These are phyloP conservation scores for Mortierella sp. DNA, from an alignment of 371 early-diverging fungal genomes.

Conservation along the genomic window DNA sequence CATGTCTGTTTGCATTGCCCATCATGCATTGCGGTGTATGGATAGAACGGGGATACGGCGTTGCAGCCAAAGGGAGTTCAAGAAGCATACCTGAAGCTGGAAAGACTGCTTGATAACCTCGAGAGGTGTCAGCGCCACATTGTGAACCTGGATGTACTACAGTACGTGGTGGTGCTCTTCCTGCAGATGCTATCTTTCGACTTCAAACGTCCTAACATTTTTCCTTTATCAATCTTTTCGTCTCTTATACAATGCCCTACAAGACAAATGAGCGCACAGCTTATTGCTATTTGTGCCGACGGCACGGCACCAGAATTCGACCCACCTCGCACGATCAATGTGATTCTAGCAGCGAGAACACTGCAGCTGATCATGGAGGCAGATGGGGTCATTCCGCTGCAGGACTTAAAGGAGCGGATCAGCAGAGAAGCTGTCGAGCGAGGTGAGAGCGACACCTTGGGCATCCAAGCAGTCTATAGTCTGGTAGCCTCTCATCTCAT, in stretches of 20 bases:
- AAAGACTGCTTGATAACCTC: slow-evolving; percentile 25
- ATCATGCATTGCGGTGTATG: no score
- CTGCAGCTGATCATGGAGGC: slow-evolving; percentile 28
- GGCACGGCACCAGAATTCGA: slow-evolving; percentile 28
- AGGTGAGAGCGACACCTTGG: slow-evolving; percentile 15
- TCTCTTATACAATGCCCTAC: no score
- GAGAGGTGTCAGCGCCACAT: slow-evolving; percentile 40
- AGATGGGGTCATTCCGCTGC: slow-evolving; percentile 27
- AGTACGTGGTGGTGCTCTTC: slow-evolving; percentile 15
- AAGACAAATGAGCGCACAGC: slow-evolving; percentile 31
- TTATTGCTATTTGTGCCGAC: slow-evolving; percentile 37
- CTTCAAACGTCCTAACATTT: background rate
- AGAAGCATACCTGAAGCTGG: slow-evolving; percentile 27
- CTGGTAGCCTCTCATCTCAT: slow-evolving; percentile 44
- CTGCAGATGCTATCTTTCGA: background rate
- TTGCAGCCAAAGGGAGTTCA: slow-evolving; percentile 19
- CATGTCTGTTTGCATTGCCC: background rate
- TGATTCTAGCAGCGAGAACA: slow-evolving; percentile 20
- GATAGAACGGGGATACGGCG: slow-evolving; percentile 29
- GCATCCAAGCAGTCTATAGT: slow-evolving; percentile 41
- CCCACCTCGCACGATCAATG: slow-evolving; percentile 22
- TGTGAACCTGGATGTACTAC: slow-evolving; percentile 38
- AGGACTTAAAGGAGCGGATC: slow-evolving; percentile 36
- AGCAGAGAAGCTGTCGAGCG: slow-evolving; percentile 24
- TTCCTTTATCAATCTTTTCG: background rate